Base-by-base conservation (phyloP, 2,329 filamentous ascomycete species). In the Fusarium sp. region DNA sequence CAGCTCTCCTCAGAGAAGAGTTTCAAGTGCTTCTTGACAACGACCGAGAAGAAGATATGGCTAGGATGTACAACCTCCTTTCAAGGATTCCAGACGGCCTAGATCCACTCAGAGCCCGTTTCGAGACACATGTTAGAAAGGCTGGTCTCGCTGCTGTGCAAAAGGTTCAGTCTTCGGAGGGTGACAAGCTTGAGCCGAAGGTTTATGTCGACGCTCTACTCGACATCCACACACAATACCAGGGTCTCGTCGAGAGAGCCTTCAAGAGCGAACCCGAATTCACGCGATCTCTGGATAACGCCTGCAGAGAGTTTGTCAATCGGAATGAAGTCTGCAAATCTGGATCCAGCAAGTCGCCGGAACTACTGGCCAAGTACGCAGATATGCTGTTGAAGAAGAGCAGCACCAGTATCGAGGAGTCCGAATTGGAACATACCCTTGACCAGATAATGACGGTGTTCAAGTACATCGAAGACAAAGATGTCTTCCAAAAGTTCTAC, bases 401-500 rank as follows among this genome's bases (percentile, higher is more conserved):
- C 71, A 92, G 92, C 31, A 97, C 94, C 73, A 93, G 94, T 73
- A 93, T 94, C 15, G 96, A 98, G 77, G 96, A 99, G 77, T 91
- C 92, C 33, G 95, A 99, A 76, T 86, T 98, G 74, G 96, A 99
- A 81, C 91, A 91, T 71, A 91, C 93, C 33, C 84, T 98, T 31
- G 89, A 89, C 20, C 93, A 97, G 79, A 96, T 99, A 75, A 99
- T 99, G 96, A 97, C 95, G 2, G 93, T 99, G 57, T 99, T 99
- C 88, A 98, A 98, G 83, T 99, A 99, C 81, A 98, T 99, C 69
- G 96, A 99, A 78, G 97, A 99, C 82, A 99, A 99, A 85, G 96
- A 99, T 76, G 97, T 99, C 7, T 99, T 99, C 86, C 96, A 98
- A 80, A 99, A 98, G 80, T 99, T 97, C 82, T 99, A 99, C 82